These are phyloP conservation scores for Euphrasia arctica DNA, from an alignment of 305 asterid genomes.

Conservation along the genomic window DNA sequence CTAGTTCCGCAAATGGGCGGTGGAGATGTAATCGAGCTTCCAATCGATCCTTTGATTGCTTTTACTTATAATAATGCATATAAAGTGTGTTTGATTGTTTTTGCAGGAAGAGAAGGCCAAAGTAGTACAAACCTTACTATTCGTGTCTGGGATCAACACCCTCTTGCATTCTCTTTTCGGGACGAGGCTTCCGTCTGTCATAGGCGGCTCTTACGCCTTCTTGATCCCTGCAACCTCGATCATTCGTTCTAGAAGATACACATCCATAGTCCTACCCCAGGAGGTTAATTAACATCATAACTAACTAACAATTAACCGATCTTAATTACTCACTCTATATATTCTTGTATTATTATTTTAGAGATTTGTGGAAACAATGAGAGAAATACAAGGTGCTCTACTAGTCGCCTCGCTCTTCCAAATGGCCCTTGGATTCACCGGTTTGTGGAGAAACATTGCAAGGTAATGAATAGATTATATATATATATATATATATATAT, in stretches of 20 bases:
- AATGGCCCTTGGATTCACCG: conserved; percentile 57
- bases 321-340: background rate
- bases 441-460: conserved; percentile 68
- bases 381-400: conserved; percentile 75
- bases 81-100: conserved; percentile 1
- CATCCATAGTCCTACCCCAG: conserved; percentile 32
- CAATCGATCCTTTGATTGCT: background rate
- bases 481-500: no score
- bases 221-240: conserved; percentile 57
- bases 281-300: conserved; percentile 35
- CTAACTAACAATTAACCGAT: background rate
- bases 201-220: conserved; percentile 68
- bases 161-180: conserved; percentile 71
- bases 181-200: conserved; percentile 59
- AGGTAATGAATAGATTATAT: conserved; percentile 36
- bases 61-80: background rate
- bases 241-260: conserved; percentile 41
- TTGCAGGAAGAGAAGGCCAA: conserved; percentile 66
- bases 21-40: conserved; percentile 44
- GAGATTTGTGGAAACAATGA: conserved; percentile 71
- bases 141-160: conserved; percentile 68
- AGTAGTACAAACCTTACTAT: conserved; percentile 63
- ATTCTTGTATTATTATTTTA: conserved; percentile 14
- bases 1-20: conserved; percentile 82
- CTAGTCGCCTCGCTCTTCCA: conserved; percentile 62